Conservation (phyloP, 768 basidiomycete species). For the Tremella yokohamensis region DNA sequence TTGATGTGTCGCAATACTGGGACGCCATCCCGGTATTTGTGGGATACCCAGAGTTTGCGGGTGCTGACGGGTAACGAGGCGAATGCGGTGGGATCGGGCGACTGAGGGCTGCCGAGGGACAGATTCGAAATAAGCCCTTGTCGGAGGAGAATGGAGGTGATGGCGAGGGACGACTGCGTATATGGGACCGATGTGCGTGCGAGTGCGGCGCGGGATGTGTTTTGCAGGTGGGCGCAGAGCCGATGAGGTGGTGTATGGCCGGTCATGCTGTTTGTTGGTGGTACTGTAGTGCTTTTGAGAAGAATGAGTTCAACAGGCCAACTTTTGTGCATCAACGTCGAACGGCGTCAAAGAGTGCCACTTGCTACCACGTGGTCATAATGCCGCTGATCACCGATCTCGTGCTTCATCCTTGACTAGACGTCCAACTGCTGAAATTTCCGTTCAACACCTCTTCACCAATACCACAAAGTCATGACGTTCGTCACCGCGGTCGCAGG, state of each 20-base stretch:
- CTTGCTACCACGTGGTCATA: background rate
- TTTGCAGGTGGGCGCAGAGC: conserved; percentile 85
- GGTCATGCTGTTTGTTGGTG: no score
- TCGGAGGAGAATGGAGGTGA: conserved; percentile 86
- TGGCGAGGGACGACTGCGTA: conserved; percentile 82
- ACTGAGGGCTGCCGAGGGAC: conserved; percentile 61
- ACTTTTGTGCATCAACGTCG: no score
- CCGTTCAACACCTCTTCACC: no score
- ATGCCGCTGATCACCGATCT: background rate
- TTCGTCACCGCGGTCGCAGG: no score
- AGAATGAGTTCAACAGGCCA: no score
- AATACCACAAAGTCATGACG: no score
- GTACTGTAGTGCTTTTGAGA: no score
- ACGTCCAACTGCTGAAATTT: no score
- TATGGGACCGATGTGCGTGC: conserved; percentile 72
- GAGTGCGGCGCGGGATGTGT: conserved; percentile 85
- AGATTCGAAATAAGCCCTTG: conserved; percentile 80
- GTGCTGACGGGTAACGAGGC: conserved; percentile 61
- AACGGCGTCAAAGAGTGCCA: no score
- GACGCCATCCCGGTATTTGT: conserved; percentile 87
- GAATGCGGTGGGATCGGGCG: conserved; percentile 67
- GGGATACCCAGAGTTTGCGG: conserved; percentile 82
- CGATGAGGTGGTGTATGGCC: conserved; percentile 40
- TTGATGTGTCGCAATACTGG: conserved; percentile 77
- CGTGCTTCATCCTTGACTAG: no score